These are phyloP conservation scores for Colletotrichum paranaense DNA, from an alignment of 2,329 filamentous ascomycete genomes.

Conservation along the genomic window DNA sequence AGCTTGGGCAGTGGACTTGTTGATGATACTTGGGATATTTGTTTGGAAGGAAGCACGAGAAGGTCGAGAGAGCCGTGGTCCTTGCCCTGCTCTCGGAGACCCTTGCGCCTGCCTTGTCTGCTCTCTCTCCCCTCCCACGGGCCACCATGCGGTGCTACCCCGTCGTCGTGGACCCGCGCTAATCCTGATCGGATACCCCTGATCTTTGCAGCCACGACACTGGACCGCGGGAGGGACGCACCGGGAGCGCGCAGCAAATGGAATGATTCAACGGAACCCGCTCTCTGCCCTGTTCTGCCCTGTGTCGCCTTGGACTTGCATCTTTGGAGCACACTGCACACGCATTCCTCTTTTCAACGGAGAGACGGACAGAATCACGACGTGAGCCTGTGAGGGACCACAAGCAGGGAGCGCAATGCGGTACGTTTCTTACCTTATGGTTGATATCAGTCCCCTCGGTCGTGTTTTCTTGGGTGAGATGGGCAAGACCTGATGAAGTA, in stretches of 20 bases:
- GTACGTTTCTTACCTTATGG: too few relatives aligned
- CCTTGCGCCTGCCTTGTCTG: neutral
- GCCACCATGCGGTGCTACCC: too few relatives aligned
- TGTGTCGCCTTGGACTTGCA: constrained; percentile 5
- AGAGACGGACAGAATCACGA: neutral
- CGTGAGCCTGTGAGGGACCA: too few relatives aligned
- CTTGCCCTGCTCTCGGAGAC: neutral
- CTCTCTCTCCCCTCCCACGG: neutral
- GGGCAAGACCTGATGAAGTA: too few relatives aligned
- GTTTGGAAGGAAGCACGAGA: too few relatives aligned
- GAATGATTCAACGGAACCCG: neutral
- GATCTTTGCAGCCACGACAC: neutral
- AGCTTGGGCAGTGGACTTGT: too few relatives aligned
- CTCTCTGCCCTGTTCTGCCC: neutral
- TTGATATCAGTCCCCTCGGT: too few relatives aligned
- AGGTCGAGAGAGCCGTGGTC: neutral
- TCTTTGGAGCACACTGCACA: neutral
- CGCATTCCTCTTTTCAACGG: neutral
- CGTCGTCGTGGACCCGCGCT: neutral
- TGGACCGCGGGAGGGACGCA: neutral
- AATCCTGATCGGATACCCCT: neutral
- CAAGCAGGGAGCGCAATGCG: too few relatives aligned
- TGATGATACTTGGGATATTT: too few relatives aligned
- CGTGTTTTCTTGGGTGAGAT: too few relatives aligned
- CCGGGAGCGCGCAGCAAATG: neutral